These are phyloP conservation scores for Plasmodium cynomolgi DNA, from an alignment of 169 alveolate genomes.

Conservation along the genomic window DNA sequence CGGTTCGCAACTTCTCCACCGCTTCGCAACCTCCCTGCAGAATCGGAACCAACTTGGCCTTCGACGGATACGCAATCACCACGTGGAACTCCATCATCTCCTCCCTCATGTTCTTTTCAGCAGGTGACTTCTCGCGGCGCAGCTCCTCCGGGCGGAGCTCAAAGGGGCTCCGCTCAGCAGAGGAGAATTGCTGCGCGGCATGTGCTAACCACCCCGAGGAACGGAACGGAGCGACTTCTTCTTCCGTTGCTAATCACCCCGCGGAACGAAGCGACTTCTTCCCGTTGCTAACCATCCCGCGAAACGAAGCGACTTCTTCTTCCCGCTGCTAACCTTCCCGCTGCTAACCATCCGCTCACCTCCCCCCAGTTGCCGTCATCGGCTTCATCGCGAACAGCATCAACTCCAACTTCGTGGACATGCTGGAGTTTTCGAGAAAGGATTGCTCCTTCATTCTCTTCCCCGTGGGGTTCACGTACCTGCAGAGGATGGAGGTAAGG, in stretches of 20 bases:
- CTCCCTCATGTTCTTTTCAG: conserved; percentile 61
- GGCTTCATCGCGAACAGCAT: conserved; percentile 53
- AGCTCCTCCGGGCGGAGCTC: not conserved
- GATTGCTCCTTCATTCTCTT: conserved; percentile 67
- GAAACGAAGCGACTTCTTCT: not conserved
- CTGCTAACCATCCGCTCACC: not conserved
- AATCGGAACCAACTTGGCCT: conserved; percentile 58
- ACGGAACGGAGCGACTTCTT: not conserved
- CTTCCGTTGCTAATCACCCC: not conserved
- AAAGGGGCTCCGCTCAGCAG: not conserved
- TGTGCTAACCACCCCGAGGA: too few relatives aligned
- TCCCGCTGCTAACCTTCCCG: not conserved
- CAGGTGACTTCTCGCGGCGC: conserved; percentile 2
- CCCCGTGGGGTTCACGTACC: conserved; percentile 56
- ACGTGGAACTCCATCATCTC: conserved; percentile 57
- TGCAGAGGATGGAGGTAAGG: conserved; percentile 50
- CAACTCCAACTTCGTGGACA: conserved; percentile 39
- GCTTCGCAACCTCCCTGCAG: conserved; percentile 5
- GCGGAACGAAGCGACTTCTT: not conserved
- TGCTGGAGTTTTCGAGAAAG: conserved; percentile 56
- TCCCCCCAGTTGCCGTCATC: conserved; percentile 41
- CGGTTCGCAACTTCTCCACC: not conserved
- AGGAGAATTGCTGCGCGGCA: not conserved
- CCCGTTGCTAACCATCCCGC: not conserved
- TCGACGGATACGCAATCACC: conserved; percentile 63